These are phyloP conservation scores for Tylopilus subfusipes DNA, from an alignment of 768 basidiomycete species.

Conservation along the genomic window DNA sequence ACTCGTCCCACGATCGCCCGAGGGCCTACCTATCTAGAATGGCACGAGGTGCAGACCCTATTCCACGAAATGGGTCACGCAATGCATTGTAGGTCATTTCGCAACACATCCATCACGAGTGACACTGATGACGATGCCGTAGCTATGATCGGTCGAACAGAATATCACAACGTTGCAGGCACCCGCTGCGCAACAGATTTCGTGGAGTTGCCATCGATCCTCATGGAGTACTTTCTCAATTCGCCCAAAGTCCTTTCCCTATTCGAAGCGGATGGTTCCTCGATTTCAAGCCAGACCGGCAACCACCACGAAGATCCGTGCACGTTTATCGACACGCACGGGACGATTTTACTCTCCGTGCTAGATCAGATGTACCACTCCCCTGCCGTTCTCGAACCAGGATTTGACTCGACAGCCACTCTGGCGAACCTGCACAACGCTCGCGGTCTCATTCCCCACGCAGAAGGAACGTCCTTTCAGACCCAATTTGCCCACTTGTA, in stretches of 20 bases:
- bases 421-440: constrained; percentile 59
- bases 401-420: constrained; percentile 72
- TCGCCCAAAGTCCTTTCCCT: constrained; percentile 81
- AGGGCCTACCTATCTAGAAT: constrained; percentile 73
- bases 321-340: constrained; percentile 82
- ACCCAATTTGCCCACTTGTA: constrained; percentile 95
- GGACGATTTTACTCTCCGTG: constrained; percentile 83
- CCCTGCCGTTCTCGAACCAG: constrained; percentile 44
- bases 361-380: constrained; percentile 93
- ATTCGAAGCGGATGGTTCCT: constrained; percentile 55
- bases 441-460: constrained; percentile 79
- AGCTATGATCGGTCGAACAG: constrained; percentile 98
- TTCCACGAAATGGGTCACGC: constrained; percentile 99
- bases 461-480: constrained; percentile 86
- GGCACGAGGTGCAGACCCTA: constrained; percentile 91
- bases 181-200: constrained; percentile 98
- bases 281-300: constrained; percentile 45
- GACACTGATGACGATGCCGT: constrained; percentile 6
- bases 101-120: neutral
- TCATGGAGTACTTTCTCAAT: constrained; percentile 97
- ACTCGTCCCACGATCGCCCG: constrained; percentile 53
- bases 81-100: constrained; percentile 85
- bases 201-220: constrained; percentile 94
- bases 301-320: constrained; percentile 75
- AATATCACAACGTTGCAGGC: constrained; percentile 96